Evolutionary conservation across 441 rosid genomes (phyloP).

Genomic region (Adansonia rubrostipa): DNA sequence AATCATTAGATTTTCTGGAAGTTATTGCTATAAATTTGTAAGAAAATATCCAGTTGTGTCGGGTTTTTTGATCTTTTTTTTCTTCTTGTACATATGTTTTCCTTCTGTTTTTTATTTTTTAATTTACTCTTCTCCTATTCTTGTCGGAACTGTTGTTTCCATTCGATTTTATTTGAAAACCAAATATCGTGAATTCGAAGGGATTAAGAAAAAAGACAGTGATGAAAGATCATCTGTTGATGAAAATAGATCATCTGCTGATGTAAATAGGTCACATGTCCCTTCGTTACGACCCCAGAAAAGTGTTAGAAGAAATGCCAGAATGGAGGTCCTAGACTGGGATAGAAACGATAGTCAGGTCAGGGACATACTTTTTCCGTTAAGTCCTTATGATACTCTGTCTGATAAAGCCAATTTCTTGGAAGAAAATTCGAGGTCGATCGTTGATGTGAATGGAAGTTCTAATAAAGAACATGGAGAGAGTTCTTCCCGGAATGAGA

Average conservation of each 20-base stretch:
- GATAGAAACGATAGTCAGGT: slow-evolving; percentile 36
- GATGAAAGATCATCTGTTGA: slow-evolving; percentile 9
- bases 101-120: slow-evolving; percentile 62
- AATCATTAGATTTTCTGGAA: slow-evolving; percentile 44
- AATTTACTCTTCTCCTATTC: slow-evolving; percentile 53
- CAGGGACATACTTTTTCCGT: slow-evolving; percentile 33
- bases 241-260: slow-evolving; percentile 27
- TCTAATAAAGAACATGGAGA: slow-evolving; percentile 16
- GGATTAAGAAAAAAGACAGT: slow-evolving; percentile 22
- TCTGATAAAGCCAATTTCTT: slow-evolving; percentile 35
- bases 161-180: slow-evolving; percentile 36
- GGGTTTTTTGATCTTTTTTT: slow-evolving; percentile 33
- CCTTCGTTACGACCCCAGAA: slow-evolving; percentile 41
- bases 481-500: slow-evolving; percentile 21
- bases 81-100: slow-evolving; percentile 50
- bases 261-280: slow-evolving; percentile 25
- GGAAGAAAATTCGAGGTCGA: slow-evolving; percentile 32
- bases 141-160: slow-evolving; percentile 40
- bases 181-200: slow-evolving; percentile 24
- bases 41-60: slow-evolving; percentile 58
- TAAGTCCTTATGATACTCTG: slow-evolving; percentile 30
- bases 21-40: slow-evolving; percentile 36
- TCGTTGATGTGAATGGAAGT: slow-evolving; percentile 16
- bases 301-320: slow-evolving; percentile 52
- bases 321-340: slow-evolving; percentile 37